Evolutionary conservation across 177 flowering plant species (phyloP), one percentile per base, ranked within the genome.

Genomic region (Vitis hybrid): DNA sequence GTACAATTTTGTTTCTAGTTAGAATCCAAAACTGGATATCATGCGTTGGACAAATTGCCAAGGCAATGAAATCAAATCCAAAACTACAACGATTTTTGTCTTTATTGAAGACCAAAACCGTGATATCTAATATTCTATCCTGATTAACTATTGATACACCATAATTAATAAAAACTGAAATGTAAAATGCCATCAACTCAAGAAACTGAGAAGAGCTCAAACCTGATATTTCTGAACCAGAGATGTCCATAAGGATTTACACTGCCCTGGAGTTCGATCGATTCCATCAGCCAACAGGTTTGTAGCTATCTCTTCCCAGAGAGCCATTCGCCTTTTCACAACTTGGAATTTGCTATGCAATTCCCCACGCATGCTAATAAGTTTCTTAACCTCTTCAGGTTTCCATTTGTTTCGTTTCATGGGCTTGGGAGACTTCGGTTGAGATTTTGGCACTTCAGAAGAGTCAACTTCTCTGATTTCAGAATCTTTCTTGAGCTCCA

Each of bases 171-270:
- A 6, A 57, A 57, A 57, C 26, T 19, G 29, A 57, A 57, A 57
- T 57, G 10, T 57, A 10, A 12, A 53, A 53, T 14, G 56, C n/a
- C 16, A 53, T 14, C 56, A 15, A 15, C 15, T 5, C 16, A 14
- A 14, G 16, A 26, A 18, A 50, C 62, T 13, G 39, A 29, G 22
- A 61, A 31, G 33, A 60, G 57, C 71, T 75, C 79, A 21, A 67
- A 95, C 99, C 99, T 92, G 89, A 49, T 89, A 88, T 84, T 92
- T 87, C 76, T 85, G 95, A 73, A 90, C 80, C 64, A 93, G 80
- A 50, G 98, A 93, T 66, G 98, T 67, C 99, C 99, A 96, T 10
- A 85, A 80, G 69, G 95, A 93, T 87, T 96, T 96, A 85, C 99
- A 96, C 68, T 96, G 97, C 29, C 84, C 94, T 57, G 99, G 84